These are phyloP conservation scores for Trichophyton verrucosum DNA, from an alignment of 2,329 filamentous ascomycete species.

Conservation along the genomic window DNA sequence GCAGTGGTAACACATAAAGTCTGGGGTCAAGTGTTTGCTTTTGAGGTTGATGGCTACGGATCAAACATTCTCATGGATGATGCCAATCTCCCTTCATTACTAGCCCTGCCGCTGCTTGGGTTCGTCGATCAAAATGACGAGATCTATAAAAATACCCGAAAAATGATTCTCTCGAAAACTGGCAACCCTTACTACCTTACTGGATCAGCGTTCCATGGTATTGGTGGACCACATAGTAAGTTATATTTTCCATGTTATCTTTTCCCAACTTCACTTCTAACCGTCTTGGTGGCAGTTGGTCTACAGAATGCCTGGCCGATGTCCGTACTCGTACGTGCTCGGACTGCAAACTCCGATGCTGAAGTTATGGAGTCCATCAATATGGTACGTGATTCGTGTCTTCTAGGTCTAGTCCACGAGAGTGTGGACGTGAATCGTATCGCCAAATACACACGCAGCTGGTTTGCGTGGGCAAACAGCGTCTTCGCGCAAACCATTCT, in stretches of 20 bases:
- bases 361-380: conserved; percentile 67
- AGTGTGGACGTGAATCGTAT: conserved; percentile 70
- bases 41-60: conserved; percentile 54
- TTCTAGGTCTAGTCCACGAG: conserved; percentile 77
- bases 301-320: conserved; percentile 93
- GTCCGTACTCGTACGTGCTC: conserved; percentile 80
- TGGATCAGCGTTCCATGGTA: conserved; percentile 67
- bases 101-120: conserved; percentile 47
- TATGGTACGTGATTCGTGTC: conserved; percentile 61
- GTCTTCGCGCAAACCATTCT: conserved; percentile 89
- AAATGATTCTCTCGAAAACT: conserved; percentile 59
- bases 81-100: conserved; percentile 51
- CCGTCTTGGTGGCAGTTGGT: conserved; percentile 46
- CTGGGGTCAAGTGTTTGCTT: conserved; percentile 51
- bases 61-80: conserved; percentile 53
- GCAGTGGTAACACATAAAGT: conserved; percentile 48
- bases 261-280: background rate
- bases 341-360: conserved; percentile 67
- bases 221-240: conserved; percentile 62
- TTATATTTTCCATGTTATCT: conserved; percentile 5
- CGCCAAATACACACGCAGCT: conserved; percentile 66
- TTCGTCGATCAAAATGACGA: conserved; percentile 48
- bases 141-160: conserved; percentile 78
- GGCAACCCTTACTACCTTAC: conserved; percentile 83
- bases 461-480: conserved; percentile 97